phyloP scores from a whole-genome alignment of 345 rosid species.

The Camelina laxa region DNA sequence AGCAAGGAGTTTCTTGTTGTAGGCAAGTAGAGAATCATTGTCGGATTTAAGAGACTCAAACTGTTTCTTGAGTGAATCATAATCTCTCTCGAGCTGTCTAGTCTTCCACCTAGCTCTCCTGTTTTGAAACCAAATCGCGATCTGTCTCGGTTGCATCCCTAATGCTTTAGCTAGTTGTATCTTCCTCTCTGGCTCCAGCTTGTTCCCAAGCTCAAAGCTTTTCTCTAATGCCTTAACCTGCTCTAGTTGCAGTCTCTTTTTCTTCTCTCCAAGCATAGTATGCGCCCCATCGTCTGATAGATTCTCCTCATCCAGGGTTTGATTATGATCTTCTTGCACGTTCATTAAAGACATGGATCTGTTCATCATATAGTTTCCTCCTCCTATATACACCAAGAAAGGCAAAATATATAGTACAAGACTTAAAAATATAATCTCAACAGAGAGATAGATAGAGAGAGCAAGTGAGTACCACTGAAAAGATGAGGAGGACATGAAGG shows the following conservation, averaged over 20 bases:
- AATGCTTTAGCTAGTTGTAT: conserved; percentile 69
- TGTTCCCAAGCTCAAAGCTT: conserved; percentile 77
- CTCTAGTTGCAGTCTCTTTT: conserved; percentile 70
- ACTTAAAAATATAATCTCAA: no score
- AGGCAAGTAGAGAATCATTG: conserved; percentile 66
- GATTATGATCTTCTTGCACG: conserved; percentile 47
- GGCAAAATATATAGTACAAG: background rate
- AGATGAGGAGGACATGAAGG: conserved; percentile 61
- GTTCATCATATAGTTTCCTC: conserved; percentile 68
- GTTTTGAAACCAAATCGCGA: conserved; percentile 82
- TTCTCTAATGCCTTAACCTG: conserved; percentile 76
- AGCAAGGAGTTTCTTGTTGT: conserved; percentile 64
- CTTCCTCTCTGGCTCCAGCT: conserved; percentile 81
- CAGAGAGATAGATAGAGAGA: background rate
- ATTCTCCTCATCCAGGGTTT: conserved; percentile 52
- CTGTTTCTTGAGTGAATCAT: conserved; percentile 67
- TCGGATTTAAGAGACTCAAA: conserved; percentile 65
- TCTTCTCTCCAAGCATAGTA: conserved; percentile 62
- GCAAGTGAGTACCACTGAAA: conserved; percentile 56
- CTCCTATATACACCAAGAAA: conserved; percentile 44
- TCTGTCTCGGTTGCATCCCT: conserved; percentile 71
- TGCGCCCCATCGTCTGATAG: conserved; percentile 80
- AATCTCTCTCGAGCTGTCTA: conserved; percentile 73
- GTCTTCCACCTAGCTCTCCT: conserved; percentile 82
- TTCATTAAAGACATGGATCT: conserved; percentile 78